Evolutionary conservation across 441 rosid genomes (phyloP).

Genomic region (Hura crepitans): DNA sequence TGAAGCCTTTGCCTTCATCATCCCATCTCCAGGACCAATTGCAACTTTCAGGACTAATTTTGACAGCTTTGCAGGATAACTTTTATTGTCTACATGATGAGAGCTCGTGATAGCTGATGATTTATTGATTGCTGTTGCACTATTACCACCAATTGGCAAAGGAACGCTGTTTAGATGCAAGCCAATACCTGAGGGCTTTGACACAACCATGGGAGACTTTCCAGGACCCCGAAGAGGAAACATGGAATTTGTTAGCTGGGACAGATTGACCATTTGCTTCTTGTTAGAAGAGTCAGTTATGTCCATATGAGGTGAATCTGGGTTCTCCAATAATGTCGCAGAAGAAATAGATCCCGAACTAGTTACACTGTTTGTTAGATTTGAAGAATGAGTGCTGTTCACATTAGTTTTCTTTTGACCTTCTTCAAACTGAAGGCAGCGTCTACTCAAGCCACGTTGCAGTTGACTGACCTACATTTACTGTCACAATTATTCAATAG

Average conservation of each 20-base stretch:
- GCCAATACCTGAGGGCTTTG: constrained; percentile 54
- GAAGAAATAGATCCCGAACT: constrained; percentile 26
- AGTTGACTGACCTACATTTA: constrained; percentile 36
- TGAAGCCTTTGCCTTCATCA: constrained; percentile 28
- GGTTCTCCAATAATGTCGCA: constrained; percentile 29
- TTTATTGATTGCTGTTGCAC: constrained; percentile 23
- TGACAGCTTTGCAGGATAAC: constrained; percentile 14
- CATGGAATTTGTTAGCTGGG: constrained; percentile 18
- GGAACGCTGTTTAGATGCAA: constrained; percentile 55
- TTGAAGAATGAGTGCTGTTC: constrained; percentile 21
- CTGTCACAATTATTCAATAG: constrained; percentile 27
- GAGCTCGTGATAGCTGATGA: constrained; percentile 14
- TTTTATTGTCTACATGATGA: constrained; percentile 20
- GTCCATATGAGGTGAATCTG: constrained; percentile 24
- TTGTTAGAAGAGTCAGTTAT: constrained; percentile 23
- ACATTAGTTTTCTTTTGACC: constrained; percentile 26
- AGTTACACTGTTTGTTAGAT: constrained; percentile 19
- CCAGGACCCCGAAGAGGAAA: constrained; percentile 19
- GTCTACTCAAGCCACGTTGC: constrained; percentile 54
- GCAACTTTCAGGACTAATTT: constrained; percentile 27
- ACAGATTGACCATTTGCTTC: constrained; percentile 26
- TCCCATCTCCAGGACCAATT: constrained; percentile 25
- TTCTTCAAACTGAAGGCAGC: constrained; percentile 64
- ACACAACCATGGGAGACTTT: constrained; percentile 27
- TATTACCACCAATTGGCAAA: constrained; percentile 24